Evolutionary conservation across 495 filamentous ascomycete genomes (phyloP), one percentile per base, ranked within the genome.

Genomic region (Lepraria neglecta): DNA sequence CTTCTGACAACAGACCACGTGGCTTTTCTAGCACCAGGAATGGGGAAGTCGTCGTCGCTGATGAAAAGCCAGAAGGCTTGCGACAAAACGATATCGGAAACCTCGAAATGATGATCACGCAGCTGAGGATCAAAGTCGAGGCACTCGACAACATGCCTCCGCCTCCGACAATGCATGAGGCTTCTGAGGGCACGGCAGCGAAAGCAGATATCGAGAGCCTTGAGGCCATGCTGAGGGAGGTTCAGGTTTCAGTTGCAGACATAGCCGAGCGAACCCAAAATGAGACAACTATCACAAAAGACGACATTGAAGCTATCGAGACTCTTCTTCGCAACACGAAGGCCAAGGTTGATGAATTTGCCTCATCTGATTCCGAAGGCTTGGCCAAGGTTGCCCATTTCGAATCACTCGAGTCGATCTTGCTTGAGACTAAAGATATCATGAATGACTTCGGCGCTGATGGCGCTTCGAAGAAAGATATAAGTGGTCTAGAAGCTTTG

Each of bases 241-340:
- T 90, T 38, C 84, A 88, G 54, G 77, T 73, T 14, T 76, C 78
- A 7, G 74, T 89, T 11, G 68, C 73, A 4, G 75, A 75, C 6
- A 69, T 84, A 30, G 69, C 72, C 43, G 64, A 81, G 24, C 76
- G 64, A 46, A 71, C 55, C 9, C 66, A 71, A 15, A 69, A 76
- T 68, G 62, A 74, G 58, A 67, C 77, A 56, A 43, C 69, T 3
- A 83, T 83, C 27, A 80, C 78, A 28, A 85, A 82, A 69, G 88
- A 92, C 61, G 90, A 96, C 65, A 87, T 87, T 3, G 84, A 90
- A 61, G 88, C 87, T n/a, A 90, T 97, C 59, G 91, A 96, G 70
- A 91, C 85, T 0, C 80, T 97, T 50, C 80, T 97, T 27, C 82
- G 86, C 52, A 92, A 91, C 68, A 89, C 89, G 21, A 95, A 95